phyloP scores from a whole-genome alignment of 176 grass and related monocot species.

The Eleusine coracana region DNA sequence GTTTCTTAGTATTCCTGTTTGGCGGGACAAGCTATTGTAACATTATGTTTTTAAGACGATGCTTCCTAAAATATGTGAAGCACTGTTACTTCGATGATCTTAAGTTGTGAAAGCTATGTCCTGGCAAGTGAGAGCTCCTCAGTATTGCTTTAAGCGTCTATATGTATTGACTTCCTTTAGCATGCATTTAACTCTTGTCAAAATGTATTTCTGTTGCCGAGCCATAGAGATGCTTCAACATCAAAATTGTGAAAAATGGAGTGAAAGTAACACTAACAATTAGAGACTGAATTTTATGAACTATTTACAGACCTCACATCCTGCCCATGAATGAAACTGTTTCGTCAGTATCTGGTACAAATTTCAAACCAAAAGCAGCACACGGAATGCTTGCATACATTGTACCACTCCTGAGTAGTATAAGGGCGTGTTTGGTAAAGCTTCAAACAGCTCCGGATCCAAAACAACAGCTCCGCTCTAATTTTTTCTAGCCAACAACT shows the following conservation, averaged over 20 bases:
- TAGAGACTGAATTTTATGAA: not conserved
- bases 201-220: not conserved
- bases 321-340: not conserved
- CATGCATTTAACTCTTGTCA: not conserved
- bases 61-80: not conserved
- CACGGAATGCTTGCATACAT: not conserved
- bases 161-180: not conserved
- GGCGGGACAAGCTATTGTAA: not conserved
- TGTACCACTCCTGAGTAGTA: not conserved
- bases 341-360: not conserved
- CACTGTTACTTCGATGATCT: not conserved
- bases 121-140: not conserved
- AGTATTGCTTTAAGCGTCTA: not conserved
- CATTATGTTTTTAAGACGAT: not conserved
- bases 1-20: not conserved
- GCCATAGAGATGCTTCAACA: not conserved
- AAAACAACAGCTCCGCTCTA: too few relatives aligned
- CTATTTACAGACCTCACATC: not conserved
- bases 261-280: not conserved
- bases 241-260: not conserved
- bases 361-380: not conserved
- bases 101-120: not conserved
- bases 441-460: too few relatives aligned
- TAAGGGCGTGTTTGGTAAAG: too few relatives aligned
- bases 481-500: too few relatives aligned